Percentiles rank a stretch among this genome's conserved stretches.
Conservation (phyloP, 2,329 filamentous ascomycete species). For the Fusarium nodosum region DNA sequence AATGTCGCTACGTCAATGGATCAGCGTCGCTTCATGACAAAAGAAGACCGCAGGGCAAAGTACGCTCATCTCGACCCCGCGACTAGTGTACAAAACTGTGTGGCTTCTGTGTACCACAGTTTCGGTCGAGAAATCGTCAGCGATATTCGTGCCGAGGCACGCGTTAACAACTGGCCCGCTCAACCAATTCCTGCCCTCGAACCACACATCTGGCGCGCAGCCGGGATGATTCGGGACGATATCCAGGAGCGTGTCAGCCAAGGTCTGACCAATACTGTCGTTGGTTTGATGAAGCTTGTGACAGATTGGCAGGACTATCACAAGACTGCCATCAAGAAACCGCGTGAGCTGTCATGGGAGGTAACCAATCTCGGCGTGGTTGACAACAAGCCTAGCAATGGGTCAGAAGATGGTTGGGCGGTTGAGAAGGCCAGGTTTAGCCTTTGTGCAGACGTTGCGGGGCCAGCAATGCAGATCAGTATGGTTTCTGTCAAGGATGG, state of each 20-base stretch:
- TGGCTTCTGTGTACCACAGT: neutral
- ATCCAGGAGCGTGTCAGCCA: neutral
- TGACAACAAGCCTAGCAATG: neutral
- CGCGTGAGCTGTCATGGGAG: slow-evolving; percentile 11
- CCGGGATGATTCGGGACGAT: neutral
- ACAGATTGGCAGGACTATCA: slow-evolving; percentile 18
- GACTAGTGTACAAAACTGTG: slow-evolving; percentile 2
- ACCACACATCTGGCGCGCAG: slow-evolving; percentile 9
- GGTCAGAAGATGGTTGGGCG: neutral
- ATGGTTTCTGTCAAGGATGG: neutral
- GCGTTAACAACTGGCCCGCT: neutral
- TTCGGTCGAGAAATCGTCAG: slow-evolving; percentile 7
- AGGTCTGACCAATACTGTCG: neutral
- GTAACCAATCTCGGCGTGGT: slow-evolving; percentile 18
- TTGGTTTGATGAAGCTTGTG: neutral
- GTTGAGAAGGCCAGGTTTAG: neutral
- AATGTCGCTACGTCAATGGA: slow-evolving; percentile 6
- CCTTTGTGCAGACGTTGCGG: slow-evolving; percentile 5
- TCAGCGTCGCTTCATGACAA: neutral
- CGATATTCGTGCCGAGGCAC: slow-evolving; percentile 2
- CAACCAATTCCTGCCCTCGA: slow-evolving; percentile 9
- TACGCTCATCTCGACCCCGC: neutral
- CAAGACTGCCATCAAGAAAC: neutral
- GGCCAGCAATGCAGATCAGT: slow-evolving; percentile 8
- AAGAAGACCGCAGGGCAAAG: neutral